Evolutionary conservation across 164 flowering plant species (phyloP), one percentile per base, ranked within the genome.

Genomic region (Magnolia officinalis): DNA sequence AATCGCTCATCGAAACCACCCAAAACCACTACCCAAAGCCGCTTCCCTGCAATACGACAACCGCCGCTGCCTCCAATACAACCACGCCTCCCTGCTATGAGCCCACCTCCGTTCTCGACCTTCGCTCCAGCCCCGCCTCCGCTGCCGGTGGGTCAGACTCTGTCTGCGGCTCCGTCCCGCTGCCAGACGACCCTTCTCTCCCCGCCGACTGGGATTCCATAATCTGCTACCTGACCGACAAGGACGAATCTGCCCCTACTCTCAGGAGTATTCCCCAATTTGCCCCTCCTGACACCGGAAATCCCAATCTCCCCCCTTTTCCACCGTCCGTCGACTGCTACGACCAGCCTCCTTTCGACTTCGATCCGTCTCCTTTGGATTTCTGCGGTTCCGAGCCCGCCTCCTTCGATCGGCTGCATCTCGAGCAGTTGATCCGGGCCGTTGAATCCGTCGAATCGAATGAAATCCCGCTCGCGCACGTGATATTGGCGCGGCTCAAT

Each of bases 61-160:
- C 52, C 19, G 59, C 50, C 19, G 72, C 37, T 29, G 5, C 78
- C 55, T 19, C 69, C 51, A 29, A 16, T 31, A 70, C 69, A n/a
- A 67, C 76, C 37, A 26, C 11, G 19, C 78, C 29, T 50, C 31
- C 70, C 1, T 72, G 83, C 76, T 88, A 90, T 89, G 98, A 94
- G 71, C 97, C 98, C 70, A 94, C 93, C 24, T 92, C 98, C 6
- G 98, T 92, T 23, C 93, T 94, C 8, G 95, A 94, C 67, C 86
- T 91, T 70, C 89, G 90, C 74, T 90, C 94, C 1, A 89, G 92
- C 77, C 92, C 97, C 0, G 86, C 79, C 9, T 83, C 65, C 65
- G 20, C 21, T 50, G 52, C 68, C 75, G 72, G 21, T 7, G 75
- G 70, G 6, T 76, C 84, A 3, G 78, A 75, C 4, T 26, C 86